Evolutionary conservation across 345 rosid genomes (phyloP), one percentile per base, ranked within the genome.

Genomic region (Rhizophora apiculata): DNA sequence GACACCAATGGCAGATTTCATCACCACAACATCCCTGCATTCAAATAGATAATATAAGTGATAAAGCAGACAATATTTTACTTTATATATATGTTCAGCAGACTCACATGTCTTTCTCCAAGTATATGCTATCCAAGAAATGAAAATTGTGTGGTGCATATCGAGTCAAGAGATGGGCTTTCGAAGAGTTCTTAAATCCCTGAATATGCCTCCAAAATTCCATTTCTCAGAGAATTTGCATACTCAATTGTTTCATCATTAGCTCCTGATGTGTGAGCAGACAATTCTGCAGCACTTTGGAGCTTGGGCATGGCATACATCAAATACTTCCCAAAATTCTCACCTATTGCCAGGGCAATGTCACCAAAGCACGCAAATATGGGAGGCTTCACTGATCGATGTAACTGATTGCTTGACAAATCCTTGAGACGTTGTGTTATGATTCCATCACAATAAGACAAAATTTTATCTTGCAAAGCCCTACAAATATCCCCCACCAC

Each of bases 31-130:
- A 68, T 87, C 89, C 89, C 91, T 85, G 61, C 46, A 46, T 24
- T 43, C 29, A 65, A 49, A 37, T 5, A 67, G 53, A 65, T 6
- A 61, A 26, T 8, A 36, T 16, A 71, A 51, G 64, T 67, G 55
- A 53, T 13, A 31, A 67, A 67, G 19, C 61, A 59, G 1, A 63
- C 26, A 3, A 56, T 24, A 21, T 27, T 8, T 56, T 56, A 56
- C 29, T 2, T 1, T 36, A 51, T 54, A 31, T 11, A 31, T 36
- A 20, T n/a, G 2, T 49, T 0, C 18, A 65, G 30, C 32, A 68
- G 19, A 71, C 88, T 82, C 66, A 86, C 90, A 86, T 86, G 82
- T 87, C 91, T 75, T 85, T 87, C 79, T 80, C 87, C 83, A 81
- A 78, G 77, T 85, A 87, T 71, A 87, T 68, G 74, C 91, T 85